These are phyloP conservation scores for Beta corolliflora DNA, from an alignment of 179 eudicot genomes.

Conservation along the genomic window DNA sequence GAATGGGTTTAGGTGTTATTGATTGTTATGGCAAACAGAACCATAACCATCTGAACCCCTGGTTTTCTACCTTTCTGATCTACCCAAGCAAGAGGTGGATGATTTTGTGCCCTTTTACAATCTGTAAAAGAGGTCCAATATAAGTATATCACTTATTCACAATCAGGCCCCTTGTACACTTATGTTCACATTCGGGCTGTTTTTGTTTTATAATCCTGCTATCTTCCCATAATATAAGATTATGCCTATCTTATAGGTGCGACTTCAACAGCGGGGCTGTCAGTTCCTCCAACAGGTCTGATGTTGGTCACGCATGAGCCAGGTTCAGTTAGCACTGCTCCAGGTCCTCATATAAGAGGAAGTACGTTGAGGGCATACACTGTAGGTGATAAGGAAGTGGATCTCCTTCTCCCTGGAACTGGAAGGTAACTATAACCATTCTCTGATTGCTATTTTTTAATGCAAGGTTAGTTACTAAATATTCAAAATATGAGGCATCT, in stretches of 20 bases:
- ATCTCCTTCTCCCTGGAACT: constrained; percentile 93
- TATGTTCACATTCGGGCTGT: neutral
- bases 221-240: neutral
- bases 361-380: constrained; percentile 71
- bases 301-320: constrained; percentile 90
- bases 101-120: neutral
- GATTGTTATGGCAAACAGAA: neutral
- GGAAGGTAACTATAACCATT: constrained; percentile 61
- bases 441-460: neutral
- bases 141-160: neutral
- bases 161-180: neutral
- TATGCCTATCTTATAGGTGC: constrained; percentile 34
- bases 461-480: neutral
- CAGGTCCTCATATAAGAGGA: constrained; percentile 92
- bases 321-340: constrained; percentile 64
- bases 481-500: neutral
- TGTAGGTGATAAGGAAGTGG: constrained; percentile 86
- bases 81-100: neutral
- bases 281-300: constrained; percentile 79
- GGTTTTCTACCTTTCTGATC: neutral
- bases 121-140: neutral
- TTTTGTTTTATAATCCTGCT: neutral
- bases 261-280: constrained; percentile 46
- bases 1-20: no score
- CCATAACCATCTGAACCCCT: neutral